Percentiles rank a stretch among this genome's conserved stretches.
These are phyloP conservation scores for Endoconidiophora laricicola DNA, from an alignment of 2,329 filamentous ascomycete genomes.

Conservation along the genomic window DNA sequence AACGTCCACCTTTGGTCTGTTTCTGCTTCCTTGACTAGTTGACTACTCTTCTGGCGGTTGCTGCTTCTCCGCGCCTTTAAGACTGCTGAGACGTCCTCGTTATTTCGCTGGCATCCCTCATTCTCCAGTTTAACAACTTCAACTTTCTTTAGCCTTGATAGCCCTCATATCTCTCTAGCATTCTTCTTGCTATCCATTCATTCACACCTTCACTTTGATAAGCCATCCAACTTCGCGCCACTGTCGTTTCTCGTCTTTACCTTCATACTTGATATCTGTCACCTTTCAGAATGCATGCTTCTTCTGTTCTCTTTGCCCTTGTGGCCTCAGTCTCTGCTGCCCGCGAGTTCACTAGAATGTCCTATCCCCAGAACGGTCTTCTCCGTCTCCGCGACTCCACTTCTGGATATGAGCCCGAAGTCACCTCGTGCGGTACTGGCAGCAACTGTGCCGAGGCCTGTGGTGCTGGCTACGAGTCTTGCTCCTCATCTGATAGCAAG, in stretches of 20 bases:
- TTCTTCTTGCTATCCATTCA: constrained; percentile 5
- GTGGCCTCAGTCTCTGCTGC: constrained; percentile 19
- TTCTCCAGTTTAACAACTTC: no score
- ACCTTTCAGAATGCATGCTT: constrained; percentile 20
- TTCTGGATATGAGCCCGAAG: constrained; percentile 31
- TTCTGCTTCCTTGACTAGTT: no score
- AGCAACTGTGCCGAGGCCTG: constrained; percentile 38
- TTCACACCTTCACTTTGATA: neutral
- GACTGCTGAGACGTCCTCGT: no score
- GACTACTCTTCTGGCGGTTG: no score
- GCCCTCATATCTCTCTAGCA: constrained; percentile 2
- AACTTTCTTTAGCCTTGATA: neutral
- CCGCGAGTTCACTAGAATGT: constrained; percentile 20
- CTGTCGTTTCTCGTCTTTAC: constrained; percentile 5
- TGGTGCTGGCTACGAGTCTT: constrained; percentile 32
- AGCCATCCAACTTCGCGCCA: neutral
- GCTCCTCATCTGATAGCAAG: constrained; percentile 30
- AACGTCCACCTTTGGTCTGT: no score
- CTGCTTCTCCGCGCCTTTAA: no score
- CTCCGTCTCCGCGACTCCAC: constrained; percentile 27
- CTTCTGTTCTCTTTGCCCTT: constrained; percentile 21
- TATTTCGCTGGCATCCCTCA: no score
- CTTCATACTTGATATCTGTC: neutral
- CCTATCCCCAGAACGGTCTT: constrained; percentile 25
- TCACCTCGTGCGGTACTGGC: constrained; percentile 31